Evolutionary conservation across 805 yeast genomes (phyloP), one percentile per base, ranked within the genome.

Genomic region (Candida incommunis): DNA sequence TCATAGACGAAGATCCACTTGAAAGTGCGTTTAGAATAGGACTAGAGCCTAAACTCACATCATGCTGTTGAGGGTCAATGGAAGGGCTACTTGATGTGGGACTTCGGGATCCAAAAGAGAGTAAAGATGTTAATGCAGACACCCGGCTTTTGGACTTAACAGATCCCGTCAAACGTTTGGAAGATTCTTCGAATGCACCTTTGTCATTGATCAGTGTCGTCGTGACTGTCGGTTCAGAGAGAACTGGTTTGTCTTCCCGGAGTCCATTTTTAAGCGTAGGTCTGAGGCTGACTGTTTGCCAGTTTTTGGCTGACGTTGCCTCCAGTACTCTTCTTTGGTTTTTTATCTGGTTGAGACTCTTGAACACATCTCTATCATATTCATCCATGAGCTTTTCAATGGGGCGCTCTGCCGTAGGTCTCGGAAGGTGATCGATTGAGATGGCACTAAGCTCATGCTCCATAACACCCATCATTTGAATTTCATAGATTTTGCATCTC

Each of bases 401-500:
- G 0, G 79, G 67, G 42, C 49, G 54, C 47, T 42, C 48, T 23
- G 46, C 58, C 22, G 54, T 46, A 2, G 54, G 50, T 4, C 55
- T 54, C 11, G 67, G 70, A 43, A 87, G 63, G 43, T 80, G 71
- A 16, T 78, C 79, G 9, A 88, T 73, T 5, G 78, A 74, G 4
- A 82, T 74, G 11, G 81, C 76, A 51, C 78, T 76, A 46, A 79
- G 67, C 55, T 92, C 96, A 54, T 84, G 85, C 55, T 90, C 97
- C 80, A 90, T 86, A 4, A 92, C 74, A 0, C 97, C 97, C 94
- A 90, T 90, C 96, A 92, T 92, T 60, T 92, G 97, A 18, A 92
- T 64, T 55, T 90, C 97, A 60, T 92, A 90, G 43, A 92, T 88
- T 54, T 85, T 86, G 61, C 96, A 87, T 27, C 92, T 69, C 0